phyloP scores from a whole-genome alignment of 768 basidiomycete species.

The Stropharia rugosoannulata region DNA sequence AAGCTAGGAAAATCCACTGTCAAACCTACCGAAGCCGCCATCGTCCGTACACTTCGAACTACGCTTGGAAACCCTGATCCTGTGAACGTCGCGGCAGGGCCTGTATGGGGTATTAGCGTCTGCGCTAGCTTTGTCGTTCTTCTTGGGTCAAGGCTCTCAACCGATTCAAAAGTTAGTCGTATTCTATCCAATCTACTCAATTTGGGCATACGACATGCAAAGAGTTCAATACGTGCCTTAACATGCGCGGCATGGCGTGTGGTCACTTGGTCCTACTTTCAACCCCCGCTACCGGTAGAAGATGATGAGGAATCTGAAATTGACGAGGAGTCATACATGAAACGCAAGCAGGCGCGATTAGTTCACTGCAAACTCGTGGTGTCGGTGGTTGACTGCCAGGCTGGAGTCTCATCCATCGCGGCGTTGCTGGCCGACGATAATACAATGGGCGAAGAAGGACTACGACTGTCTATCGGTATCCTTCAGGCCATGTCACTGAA shows the following conservation, averaged over 20 bases:
- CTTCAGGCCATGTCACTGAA: conserved; percentile 58
- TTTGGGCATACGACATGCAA: conserved; percentile 59
- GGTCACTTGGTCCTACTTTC: conserved; percentile 65
- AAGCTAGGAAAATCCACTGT: conserved; percentile 29
- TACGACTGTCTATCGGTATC: conserved; percentile 47
- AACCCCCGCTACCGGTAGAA: conserved; percentile 39
- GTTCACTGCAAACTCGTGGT: conserved; percentile 49
- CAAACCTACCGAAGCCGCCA: conserved; percentile 44
- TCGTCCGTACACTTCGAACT: conserved; percentile 66
- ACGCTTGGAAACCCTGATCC: conserved; percentile 58
- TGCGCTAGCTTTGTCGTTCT: conserved; percentile 65
- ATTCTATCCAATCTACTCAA: conserved; percentile 49
- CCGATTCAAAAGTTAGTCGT: conserved; percentile 41
- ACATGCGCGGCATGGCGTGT: conserved; percentile 66
- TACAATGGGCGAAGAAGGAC: conserved; percentile 32
- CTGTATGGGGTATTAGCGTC: conserved; percentile 75
- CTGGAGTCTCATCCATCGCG: conserved; percentile 56
- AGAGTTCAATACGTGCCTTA: conserved; percentile 62
- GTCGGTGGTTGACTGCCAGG: conserved; percentile 46
- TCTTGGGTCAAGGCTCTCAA: conserved; percentile 54
- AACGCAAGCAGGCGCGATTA: conserved; percentile 27
- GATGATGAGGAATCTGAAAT: conserved; percentile 25
- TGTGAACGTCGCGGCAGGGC: conserved; percentile 65
- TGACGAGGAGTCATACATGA: conserved; percentile 3
- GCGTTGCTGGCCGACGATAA: conserved; percentile 41